A percentile compares a stretch with the other conserved stretches of the same genome.
Conservation (phyloP, 495 filamentous ascomycete genomes). For the Pseudevernia furfuracea region DNA sequence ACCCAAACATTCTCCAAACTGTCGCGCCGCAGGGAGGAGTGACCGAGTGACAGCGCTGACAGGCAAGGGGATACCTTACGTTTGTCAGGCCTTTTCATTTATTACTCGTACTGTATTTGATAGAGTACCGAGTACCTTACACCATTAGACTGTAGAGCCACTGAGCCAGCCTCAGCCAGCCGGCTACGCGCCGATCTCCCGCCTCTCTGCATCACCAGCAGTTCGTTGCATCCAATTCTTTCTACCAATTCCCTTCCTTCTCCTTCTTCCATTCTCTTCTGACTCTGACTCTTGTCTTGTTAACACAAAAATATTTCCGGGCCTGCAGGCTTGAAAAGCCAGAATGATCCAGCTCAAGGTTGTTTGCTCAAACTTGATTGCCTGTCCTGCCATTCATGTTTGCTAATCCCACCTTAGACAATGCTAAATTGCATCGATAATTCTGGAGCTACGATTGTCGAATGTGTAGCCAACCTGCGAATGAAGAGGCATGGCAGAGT, state of each 20-base stretch:
- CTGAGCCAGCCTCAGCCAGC: not conserved
- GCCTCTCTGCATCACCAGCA: slow-evolving; percentile 9
- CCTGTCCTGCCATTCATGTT: not conserved
- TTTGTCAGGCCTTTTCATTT: not conserved
- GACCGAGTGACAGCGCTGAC: slow-evolving; percentile 18
- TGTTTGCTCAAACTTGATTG: not conserved
- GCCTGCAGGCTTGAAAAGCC: slow-evolving; percentile 22
- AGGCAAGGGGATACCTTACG: slow-evolving; percentile 7
- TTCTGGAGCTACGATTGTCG: slow-evolving; percentile 94
- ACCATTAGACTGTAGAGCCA: too few species aligned
- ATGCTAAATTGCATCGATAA: slow-evolving; percentile 99
- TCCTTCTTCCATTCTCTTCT: not conserved
- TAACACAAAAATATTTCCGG: not conserved
- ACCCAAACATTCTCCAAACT: not conserved
- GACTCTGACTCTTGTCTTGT: not conserved
- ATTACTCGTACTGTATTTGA: too few species aligned
- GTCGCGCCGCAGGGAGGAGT: slow-evolving; percentile 13
- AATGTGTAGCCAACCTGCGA: slow-evolving; percentile 85
- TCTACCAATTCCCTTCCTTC: too few species aligned
- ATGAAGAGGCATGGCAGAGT: slow-evolving; percentile 87
- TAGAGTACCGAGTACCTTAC: too few species aligned
- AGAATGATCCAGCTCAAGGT: slow-evolving; percentile 99
- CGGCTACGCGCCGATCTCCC: slow-evolving; percentile 22
- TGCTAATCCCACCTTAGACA: slow-evolving; percentile 50
- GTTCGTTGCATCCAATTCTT: not conserved